phyloP scores from a whole-genome alignment of 2,329 filamentous ascomycete genomes.

The Chalara sp. region DNA sequence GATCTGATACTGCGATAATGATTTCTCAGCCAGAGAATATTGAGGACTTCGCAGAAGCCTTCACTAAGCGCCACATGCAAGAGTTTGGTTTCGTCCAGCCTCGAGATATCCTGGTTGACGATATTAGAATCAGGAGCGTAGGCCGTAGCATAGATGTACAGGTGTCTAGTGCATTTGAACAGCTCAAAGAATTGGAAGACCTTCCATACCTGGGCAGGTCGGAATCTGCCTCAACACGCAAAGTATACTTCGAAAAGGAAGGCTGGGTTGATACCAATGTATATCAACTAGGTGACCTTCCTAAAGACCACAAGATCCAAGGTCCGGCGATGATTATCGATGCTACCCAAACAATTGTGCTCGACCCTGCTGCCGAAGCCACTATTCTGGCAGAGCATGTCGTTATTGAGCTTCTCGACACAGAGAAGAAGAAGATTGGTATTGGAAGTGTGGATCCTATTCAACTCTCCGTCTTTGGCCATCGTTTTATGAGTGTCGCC shows the following conservation, averaged over 20 bases:
- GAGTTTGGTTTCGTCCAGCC: conserved; percentile 74
- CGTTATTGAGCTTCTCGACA: conserved; percentile 31
- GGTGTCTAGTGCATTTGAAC: background rate
- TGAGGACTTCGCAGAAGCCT: conserved; percentile 62
- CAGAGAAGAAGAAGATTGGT: too few species aligned
- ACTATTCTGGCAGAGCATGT: conserved; percentile 67
- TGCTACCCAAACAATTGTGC: conserved; percentile 82
- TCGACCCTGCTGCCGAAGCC: conserved; percentile 70
- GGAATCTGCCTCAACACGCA: conserved; percentile 30
- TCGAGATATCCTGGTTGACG: conserved; percentile 39
- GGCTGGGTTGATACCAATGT: conserved; percentile 52
- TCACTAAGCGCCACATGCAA: conserved; percentile 76
- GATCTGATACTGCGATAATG: conserved; percentile 85
- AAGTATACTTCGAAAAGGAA: conserved; percentile 53
- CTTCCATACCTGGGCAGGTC: too few species aligned
- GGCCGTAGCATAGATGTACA: background rate
- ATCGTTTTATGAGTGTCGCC: conserved; percentile 77
- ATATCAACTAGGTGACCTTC: conserved; percentile 69
- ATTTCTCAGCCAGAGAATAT: conserved; percentile 65
- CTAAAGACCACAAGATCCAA: conserved; percentile 62
- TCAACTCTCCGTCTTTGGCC: conserved; percentile 68
- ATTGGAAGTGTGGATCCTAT: conserved; percentile 49
- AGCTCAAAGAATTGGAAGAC: background rate
- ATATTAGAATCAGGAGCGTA: conserved; percentile 49
- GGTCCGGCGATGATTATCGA: conserved; percentile 85